Conservation (phyloP, 768 basidiomycete species). For the Hygrocybe coccinea region DNA sequence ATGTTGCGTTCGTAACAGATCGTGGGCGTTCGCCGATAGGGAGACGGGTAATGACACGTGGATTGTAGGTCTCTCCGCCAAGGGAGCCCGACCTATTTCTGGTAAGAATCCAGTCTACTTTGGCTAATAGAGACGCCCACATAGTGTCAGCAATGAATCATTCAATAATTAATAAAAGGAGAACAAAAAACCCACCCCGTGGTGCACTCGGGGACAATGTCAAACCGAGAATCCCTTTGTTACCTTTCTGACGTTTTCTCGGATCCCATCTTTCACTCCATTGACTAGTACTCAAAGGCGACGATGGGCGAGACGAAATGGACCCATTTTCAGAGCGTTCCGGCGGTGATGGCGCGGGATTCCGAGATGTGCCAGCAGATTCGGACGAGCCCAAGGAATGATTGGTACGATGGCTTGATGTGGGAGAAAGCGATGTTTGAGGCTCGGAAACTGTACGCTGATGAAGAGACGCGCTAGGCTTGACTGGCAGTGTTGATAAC, state of each 20-base stretch:
- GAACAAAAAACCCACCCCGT: background rate
- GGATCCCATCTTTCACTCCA: background rate
- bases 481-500: no score
- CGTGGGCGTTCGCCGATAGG: conserved; percentile 7
- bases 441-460: background rate
- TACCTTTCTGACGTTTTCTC: background rate
- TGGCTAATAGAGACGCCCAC: background rate
- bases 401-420: background rate
- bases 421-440: background rate
- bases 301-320: background rate
- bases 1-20: background rate
- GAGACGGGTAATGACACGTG: background rate
- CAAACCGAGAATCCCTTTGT: background rate
- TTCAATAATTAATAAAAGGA: background rate
- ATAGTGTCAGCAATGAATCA: background rate
- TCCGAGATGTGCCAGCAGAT: background rate
- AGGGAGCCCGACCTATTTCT: conserved; percentile 4
- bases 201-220: background rate
- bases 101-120: background rate
- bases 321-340: background rate
- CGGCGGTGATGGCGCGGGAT: background rate
- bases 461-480: background rate
- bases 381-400: background rate
- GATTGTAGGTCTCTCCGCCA: conserved; percentile 5
- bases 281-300: background rate